Base-by-base conservation (phyloP, 2,329 filamentous ascomycete genomes). In the Dactylellina cionopaga region DNA sequence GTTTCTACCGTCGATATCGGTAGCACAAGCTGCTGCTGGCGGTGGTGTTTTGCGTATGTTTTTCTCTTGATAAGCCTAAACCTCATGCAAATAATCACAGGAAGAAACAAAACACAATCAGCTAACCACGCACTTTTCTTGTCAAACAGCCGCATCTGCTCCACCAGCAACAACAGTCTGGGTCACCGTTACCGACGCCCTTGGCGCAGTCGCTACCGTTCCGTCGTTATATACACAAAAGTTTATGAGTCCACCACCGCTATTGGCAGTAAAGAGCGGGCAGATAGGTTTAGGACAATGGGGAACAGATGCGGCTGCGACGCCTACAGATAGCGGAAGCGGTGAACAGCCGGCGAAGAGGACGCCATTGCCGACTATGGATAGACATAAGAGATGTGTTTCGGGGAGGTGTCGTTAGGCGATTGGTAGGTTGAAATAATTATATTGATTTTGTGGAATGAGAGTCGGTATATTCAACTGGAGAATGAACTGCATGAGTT, bases 31-130 rank as follows among this genome's bases (percentile, higher is more conserved):
- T 6, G 68, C 68, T 29, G 68, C 59, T 47, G 68, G 59, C 46
- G 68, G 68, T 54, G 68, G 68, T 47, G 68, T 65, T 58, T 43
- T 72, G 17, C 59, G 68, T 72, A 65, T 52, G 68, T 60, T 39
- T 29, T 31, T 33, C 11, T 37, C 43, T 31, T 22, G 2, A 31
- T 43, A 9, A n/a, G n/a, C n/a, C n/a, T n/a, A n/a, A n/a, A n/a
- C n/a, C n/a, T n/a, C n/a, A n/a, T n/a, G n/a, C n/a, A n/a, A n/a
- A n/a, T n/a, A n/a, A n/a, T n/a, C n/a, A n/a, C n/a, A n/a, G n/a
- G n/a, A n/a, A n/a, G n/a, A n/a, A n/a, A n/a, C n/a, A n/a, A n/a
- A n/a, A n/a, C n/a, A n/a, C n/a, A n/a, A n/a, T n/a, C n/a, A n/a
- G n/a, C n/a, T n/a, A n/a, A n/a, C n/a, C n/a, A 5, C 25, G 2